Conservation (phyloP, 768 basidiomycete genomes). For the Tulasnella sp. region DNA sequence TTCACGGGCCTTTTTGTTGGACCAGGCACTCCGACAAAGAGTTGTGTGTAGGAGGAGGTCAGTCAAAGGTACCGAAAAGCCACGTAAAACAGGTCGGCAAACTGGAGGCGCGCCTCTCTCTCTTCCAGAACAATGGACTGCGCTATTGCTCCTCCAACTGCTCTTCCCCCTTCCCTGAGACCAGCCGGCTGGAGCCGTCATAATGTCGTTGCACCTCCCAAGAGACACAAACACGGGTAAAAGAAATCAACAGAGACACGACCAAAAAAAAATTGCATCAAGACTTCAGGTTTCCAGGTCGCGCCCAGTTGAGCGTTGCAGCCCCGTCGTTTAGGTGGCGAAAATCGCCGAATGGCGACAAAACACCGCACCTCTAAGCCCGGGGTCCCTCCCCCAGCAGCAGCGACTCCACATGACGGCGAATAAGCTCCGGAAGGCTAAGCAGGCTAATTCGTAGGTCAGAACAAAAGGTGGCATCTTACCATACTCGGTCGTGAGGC, state of each 20-base stretch:
- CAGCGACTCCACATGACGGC: not conserved
- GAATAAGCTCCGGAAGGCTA: constrained; percentile 20
- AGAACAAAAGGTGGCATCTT: not conserved
- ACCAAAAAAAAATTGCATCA: not conserved
- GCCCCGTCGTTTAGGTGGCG: not conserved
- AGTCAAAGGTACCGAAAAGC: not conserved
- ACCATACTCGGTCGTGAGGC: not conserved
- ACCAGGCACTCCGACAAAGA: not conserved
- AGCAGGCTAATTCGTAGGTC: not conserved
- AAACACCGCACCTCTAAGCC: not conserved
- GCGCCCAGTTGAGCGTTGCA: not conserved
- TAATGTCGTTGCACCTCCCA: not conserved
- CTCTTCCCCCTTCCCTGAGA: not conserved
- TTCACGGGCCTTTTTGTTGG: not conserved
- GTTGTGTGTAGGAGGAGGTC: not conserved
- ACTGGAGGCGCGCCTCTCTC: not conserved
- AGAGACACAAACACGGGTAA: constrained; percentile 8
- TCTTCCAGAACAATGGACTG: constrained; percentile 8
- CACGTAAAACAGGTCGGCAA: not conserved
- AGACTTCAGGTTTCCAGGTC: not conserved
- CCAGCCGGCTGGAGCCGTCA: constrained; percentile 2
- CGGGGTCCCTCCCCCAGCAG: not conserved
- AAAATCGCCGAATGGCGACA: not conserved
- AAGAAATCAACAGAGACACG: not conserved
- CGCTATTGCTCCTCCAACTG: not conserved